These are phyloP conservation scores for Scedosporium dehoogii DNA, from an alignment of 2,329 filamentous ascomycete genomes.

Conservation along the genomic window DNA sequence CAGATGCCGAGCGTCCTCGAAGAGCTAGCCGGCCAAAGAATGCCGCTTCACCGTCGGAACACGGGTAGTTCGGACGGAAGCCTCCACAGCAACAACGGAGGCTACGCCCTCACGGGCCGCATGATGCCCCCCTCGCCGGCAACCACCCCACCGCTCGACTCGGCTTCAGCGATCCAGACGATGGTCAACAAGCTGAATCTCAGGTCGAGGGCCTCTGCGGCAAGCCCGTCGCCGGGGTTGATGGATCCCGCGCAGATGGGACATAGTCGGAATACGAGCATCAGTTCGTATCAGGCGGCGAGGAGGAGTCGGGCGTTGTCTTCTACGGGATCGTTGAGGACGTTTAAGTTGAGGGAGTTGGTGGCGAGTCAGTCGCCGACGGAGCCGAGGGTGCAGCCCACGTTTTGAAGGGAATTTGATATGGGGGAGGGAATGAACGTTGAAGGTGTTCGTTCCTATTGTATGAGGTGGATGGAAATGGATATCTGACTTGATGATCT, in stretches of 20 bases:
- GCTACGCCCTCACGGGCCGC: slow-evolving; percentile 2
- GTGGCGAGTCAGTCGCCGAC: slow-evolving; percentile 8
- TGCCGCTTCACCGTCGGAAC: slow-evolving; percentile 11
- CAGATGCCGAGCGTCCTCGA: slow-evolving; percentile 5
- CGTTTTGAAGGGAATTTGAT: background rate
- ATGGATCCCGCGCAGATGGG: slow-evolving; percentile 2
- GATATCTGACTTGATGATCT: background rate
- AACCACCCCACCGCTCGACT: slow-evolving; percentile 18
- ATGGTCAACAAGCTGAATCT: slow-evolving; percentile 24
- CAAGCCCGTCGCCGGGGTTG: slow-evolving; percentile 11
- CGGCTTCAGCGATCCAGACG: slow-evolving; percentile 17
- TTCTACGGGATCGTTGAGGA: slow-evolving; percentile 13
- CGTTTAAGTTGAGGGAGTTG: slow-evolving; percentile 13
- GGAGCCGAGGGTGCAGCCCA: background rate
- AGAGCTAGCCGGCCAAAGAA: slow-evolving; percentile 8
- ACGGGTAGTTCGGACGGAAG: slow-evolving; percentile 11
- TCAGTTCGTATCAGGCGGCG: background rate
- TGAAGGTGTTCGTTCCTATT: background rate
- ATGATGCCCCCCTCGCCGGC: slow-evolving; percentile 13
- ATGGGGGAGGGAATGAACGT: background rate
- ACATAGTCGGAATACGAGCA: slow-evolving; percentile 6
- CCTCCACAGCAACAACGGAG: slow-evolving; percentile 10
- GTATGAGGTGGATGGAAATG: background rate
- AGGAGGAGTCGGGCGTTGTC: slow-evolving; percentile 8
- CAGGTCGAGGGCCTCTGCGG: slow-evolving; percentile 15